A percentile compares a stretch with the other conserved stretches of the same genome.
Conservation (phyloP, 208 protist species). For the Histomonas meleagridis region DNA sequence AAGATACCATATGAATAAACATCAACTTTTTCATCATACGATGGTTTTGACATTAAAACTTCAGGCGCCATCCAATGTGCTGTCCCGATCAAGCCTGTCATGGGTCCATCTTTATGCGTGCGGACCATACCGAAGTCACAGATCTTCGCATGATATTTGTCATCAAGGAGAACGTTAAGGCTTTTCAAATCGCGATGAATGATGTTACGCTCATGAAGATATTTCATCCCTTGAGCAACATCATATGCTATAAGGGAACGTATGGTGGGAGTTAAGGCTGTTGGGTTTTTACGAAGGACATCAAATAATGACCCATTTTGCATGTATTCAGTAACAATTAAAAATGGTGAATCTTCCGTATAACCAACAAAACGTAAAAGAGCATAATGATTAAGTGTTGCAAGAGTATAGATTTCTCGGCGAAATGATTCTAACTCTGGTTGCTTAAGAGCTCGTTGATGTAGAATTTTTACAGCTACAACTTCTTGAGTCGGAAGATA, state of each 20-base stretch:
- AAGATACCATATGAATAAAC: conserved; percentile 7
- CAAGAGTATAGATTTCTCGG: not conserved
- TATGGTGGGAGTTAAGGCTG: not conserved
- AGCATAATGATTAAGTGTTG: not conserved
- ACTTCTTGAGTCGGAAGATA: not conserved
- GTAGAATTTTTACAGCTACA: not conserved
- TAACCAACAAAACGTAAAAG: not conserved
- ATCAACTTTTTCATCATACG: not conserved
- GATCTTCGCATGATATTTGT: not conserved
- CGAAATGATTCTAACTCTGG: conserved; percentile 24
- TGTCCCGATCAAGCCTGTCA: conserved; percentile 3
- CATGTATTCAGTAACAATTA: not conserved
- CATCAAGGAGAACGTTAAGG: not conserved
- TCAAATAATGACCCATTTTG: not conserved
- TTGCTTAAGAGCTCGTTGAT: not conserved
- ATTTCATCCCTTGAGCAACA: not conserved
- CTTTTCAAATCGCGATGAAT: not conserved
- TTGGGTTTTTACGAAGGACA: not conserved
- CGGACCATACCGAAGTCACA: not conserved
- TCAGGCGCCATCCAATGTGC: conserved; percentile 30
- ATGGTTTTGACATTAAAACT: conserved; percentile 19
- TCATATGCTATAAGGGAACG: not conserved
- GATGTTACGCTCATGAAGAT: not conserved
- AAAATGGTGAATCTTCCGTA: conserved; percentile 1
- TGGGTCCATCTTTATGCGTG: not conserved